phyloP scores from a whole-genome alignment of 495 filamentous ascomycete species.

The Trichocladium uniseriatum region DNA sequence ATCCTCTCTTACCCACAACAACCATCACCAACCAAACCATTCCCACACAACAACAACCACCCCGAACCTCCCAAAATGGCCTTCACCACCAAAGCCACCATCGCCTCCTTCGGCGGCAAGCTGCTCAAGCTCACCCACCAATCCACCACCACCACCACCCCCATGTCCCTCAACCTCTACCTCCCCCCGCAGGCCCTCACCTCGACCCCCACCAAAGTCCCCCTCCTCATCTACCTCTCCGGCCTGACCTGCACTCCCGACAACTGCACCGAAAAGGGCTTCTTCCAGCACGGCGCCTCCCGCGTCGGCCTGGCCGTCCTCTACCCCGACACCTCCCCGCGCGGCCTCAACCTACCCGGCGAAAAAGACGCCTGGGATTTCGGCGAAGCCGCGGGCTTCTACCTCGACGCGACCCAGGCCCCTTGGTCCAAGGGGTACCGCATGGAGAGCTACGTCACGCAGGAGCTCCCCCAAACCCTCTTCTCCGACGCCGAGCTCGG shows the following conservation, averaged over 20 bases:
- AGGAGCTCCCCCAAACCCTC: slow-evolving; percentile 68
- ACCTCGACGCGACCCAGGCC: slow-evolving; percentile 74
- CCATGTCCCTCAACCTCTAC: slow-evolving; percentile 63
- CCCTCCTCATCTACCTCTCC: slow-evolving; percentile 88
- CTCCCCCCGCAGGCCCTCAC: slow-evolving; percentile 51
- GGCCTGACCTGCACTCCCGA: slow-evolving; percentile 93
- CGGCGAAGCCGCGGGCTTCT: slow-evolving; percentile 85
- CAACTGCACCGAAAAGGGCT: slow-evolving; percentile 94
- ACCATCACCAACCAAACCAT: not conserved
- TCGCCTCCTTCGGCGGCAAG: slow-evolving; percentile 88
- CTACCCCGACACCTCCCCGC: slow-evolving; percentile 90
- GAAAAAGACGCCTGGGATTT: slow-evolving; percentile 87
- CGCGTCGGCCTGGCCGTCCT: slow-evolving; percentile 75
- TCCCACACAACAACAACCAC: not conserved
- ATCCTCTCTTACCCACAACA: not conserved
- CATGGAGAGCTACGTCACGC: slow-evolving; percentile 86
- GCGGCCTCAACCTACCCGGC: slow-evolving; percentile 66
- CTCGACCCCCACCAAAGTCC: slow-evolving; percentile 48
- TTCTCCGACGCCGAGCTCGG: slow-evolving; percentile 49
- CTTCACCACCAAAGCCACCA: slow-evolving; percentile 79
- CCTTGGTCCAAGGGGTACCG: slow-evolving; percentile 70
- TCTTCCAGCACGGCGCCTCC: slow-evolving; percentile 76
- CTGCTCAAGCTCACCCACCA: slow-evolving; percentile 87
- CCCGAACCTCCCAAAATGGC: slow-evolving; percentile 45
- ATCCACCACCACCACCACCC: slow-evolving; percentile 57